These are phyloP conservation scores for Suillus tomentosus DNA, from an alignment of 768 basidiomycete genomes.

Conservation along the genomic window DNA sequence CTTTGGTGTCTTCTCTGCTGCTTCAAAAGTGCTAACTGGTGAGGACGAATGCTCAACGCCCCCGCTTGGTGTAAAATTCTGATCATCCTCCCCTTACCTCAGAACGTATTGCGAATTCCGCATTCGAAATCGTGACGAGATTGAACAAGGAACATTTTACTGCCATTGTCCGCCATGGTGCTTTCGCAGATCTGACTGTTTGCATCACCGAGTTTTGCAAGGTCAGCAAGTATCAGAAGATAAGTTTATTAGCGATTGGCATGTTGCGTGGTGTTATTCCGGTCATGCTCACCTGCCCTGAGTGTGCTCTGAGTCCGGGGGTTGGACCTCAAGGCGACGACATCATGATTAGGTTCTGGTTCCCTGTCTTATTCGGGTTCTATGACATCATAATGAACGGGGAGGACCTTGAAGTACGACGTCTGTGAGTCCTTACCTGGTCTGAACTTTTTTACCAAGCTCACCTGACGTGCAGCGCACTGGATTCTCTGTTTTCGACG, in stretches of 20 bases:
- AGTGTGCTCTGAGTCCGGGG: slow-evolving; percentile 48
- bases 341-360: slow-evolving; percentile 96
- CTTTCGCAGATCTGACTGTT: slow-evolving; percentile 93
- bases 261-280: slow-evolving; percentile 95
- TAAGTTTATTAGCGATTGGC: slow-evolving; percentile 92
- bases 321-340: slow-evolving; percentile 60
- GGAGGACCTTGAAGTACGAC: slow-evolving; percentile 95
- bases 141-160: slow-evolving; percentile 90
- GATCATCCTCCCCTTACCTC: slow-evolving; percentile 10
- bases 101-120: slow-evolving; percentile 91
- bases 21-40: slow-evolving; percentile 91
- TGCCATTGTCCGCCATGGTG: slow-evolving; percentile 89
- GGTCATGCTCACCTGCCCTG: slow-evolving; percentile 84
- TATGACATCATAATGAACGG: slow-evolving; percentile 99
- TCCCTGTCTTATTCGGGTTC: slow-evolving; percentile 95
- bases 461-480: slow-evolving; percentile 58
- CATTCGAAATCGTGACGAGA: slow-evolving; percentile 93
- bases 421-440: slow-evolving; percentile 66
- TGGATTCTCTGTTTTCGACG: slow-evolving; percentile 95
- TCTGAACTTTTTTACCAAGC: slow-evolving; percentile 5
- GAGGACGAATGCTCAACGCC: slow-evolving; percentile 19
- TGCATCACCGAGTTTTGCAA: slow-evolving; percentile 99
- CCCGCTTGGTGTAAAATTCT: not conserved
- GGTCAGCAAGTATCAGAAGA: slow-evolving; percentile 99
- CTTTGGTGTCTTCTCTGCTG: slow-evolving; percentile 98